Evolutionary conservation across 176 grass and related monocot genomes (phyloP), one percentile per base, ranked within the genome.

Genomic region (Alopecurus myosuroides): DNA sequence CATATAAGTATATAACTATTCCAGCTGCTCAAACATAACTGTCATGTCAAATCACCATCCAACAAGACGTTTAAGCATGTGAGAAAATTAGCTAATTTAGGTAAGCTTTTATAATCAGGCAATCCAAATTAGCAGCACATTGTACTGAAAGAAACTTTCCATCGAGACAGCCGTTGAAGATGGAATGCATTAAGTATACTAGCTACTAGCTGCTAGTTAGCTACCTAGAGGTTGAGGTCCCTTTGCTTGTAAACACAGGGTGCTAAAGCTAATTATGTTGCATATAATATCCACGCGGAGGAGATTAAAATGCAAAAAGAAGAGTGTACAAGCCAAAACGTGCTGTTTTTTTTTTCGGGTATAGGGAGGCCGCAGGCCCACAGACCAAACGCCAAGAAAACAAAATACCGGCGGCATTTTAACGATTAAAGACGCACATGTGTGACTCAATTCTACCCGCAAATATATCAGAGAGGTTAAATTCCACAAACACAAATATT

Each of bases 241-340:
- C 31, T 86, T 84, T 84, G 87, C 65, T 73, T 84, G 42, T 4
- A 63, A 65, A 79, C 48, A 49, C 72, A 77, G 66, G 74, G 33
- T 57, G 71, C 51, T 74, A 56, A 50, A 26, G 9, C 3, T 42
- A 69, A 48, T 53, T 23, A 12, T 35, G 31, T 20, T 26, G 28
- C 56, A 66, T n/a, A 11, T 31, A 57, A 68, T 30, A 28, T 14
- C 62, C 15, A 64, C 77, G 37, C 37, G 60, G 2, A 48, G 30
- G 23, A 6, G 17, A 30, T 5, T 5, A 40, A n/a, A 77, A 89
- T 52, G n/a, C 33, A 39, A 68, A 7, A 30, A 74, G 40, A 11
- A 48, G 50, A 19, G 6, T 41, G 58, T 39, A 58, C 58, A 57
- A 29, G 4, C 25, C 19, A 84, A 84, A 74, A 83, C 77, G 35